phyloP scores from a whole-genome alignment of 257 asterid species.

The Fraxinus excelsior region DNA sequence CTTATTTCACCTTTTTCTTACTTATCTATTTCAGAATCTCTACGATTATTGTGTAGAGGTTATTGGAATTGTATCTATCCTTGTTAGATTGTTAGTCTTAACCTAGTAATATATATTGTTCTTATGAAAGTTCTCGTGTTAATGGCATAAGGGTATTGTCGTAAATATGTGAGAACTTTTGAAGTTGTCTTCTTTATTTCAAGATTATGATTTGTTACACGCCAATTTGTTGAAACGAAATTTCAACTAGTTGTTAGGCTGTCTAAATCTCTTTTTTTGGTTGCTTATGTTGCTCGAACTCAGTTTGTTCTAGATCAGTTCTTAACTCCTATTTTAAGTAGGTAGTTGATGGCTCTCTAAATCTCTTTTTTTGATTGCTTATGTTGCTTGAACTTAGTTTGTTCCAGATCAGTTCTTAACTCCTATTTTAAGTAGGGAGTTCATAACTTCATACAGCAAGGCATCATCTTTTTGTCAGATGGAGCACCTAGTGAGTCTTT shows the following conservation, averaged over 20 bases:
- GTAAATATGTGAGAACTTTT: neutral
- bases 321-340: neutral
- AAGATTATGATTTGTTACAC: neutral
- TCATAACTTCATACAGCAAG: slow-evolving; percentile 8
- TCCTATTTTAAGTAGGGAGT: slow-evolving; percentile 4
- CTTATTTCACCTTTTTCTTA: slow-evolving; percentile 18
- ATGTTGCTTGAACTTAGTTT: neutral
- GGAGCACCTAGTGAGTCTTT: neutral
- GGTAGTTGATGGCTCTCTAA: too few species aligned
- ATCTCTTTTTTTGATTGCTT: too few species aligned
- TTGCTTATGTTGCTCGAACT: neutral
- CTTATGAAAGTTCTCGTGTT: neutral
- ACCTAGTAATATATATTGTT: neutral
- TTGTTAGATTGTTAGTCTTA: slow-evolving; percentile 2
- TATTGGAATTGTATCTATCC: neutral
- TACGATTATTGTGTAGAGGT: slow-evolving; percentile 8
- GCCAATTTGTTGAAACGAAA: slow-evolving; percentile 13
- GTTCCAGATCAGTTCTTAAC: neutral
- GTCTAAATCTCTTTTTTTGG: neutral
- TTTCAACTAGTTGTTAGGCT: neutral
- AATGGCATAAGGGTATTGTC: neutral
- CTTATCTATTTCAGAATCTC: slow-evolving; percentile 24
- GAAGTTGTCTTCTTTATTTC: neutral
- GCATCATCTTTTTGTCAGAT: slow-evolving; percentile 13
- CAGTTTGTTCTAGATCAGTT: slow-evolving; percentile 5